Conservation (phyloP, 2,329 filamentous ascomycete species). For the Apiospora hydei region DNA sequence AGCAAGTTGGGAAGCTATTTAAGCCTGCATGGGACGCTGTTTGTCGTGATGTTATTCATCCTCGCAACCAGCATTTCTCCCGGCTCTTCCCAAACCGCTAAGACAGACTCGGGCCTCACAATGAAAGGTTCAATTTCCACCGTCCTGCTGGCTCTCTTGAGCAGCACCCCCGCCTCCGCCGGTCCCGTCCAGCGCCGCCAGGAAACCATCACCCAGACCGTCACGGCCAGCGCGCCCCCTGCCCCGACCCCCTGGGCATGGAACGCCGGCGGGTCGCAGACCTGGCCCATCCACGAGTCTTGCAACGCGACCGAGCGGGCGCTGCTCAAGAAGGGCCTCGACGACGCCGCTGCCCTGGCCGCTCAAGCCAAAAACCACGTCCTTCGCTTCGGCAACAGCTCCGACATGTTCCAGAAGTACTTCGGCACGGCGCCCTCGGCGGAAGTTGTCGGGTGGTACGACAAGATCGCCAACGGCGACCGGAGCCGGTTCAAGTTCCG, state of each 20-base stretch:
- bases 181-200: slow-evolving; percentile 26
- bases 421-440: slow-evolving; percentile 68
- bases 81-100: neutral
- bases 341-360: slow-evolving; percentile 65
- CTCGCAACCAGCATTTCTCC: neutral
- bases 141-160: slow-evolving; percentile 24
- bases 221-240: slow-evolving; percentile 25
- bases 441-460: slow-evolving; percentile 65
- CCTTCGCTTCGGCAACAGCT: slow-evolving; percentile 62
- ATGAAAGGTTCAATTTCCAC: slow-evolving; percentile 4
- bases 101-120: neutral
- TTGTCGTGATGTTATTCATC: too few species aligned
- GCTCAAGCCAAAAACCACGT: slow-evolving; percentile 69
- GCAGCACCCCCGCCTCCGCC: slow-evolving; percentile 22
- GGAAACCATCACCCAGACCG: slow-evolving; percentile 28
- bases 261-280: slow-evolving; percentile 31
- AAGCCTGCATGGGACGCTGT: neutral
- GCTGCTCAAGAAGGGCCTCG: slow-evolving; percentile 63
- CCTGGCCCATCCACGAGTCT: slow-evolving; percentile 65
- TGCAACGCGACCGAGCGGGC: slow-evolving; percentile 69
- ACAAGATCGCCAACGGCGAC: slow-evolving; percentile 65
- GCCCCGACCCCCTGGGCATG: slow-evolving; percentile 29
- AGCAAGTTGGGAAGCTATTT: too few species aligned
- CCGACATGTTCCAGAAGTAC: slow-evolving; percentile 69
- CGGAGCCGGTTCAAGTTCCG: slow-evolving; percentile 66